Evolutionary conservation across 148 eudicot genomes (phyloP).

Genomic region (Diospyros lotus): DNA sequence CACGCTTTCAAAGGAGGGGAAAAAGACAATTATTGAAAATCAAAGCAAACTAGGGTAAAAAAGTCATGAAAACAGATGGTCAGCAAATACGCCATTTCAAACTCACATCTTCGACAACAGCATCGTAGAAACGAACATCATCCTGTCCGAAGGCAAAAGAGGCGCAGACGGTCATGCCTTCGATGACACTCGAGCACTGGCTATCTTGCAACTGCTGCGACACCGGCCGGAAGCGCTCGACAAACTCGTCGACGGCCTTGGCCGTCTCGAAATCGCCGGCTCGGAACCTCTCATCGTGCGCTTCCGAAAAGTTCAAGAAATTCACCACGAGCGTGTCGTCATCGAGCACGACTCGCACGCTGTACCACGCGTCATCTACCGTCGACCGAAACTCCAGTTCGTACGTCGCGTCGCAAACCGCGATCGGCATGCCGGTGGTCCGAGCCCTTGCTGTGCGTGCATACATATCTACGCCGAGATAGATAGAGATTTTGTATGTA

Average conservation of each 20-base stretch:
- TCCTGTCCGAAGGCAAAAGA: not conserved
- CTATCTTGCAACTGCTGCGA: constrained; percentile 43
- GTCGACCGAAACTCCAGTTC: constrained; percentile 30
- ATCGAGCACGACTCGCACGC: constrained; percentile 17
- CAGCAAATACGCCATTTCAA: not conserved
- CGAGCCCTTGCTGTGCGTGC: not conserved
- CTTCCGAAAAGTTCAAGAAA: constrained; percentile 26
- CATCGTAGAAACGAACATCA: constrained; percentile 49
- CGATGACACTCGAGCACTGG: constrained; percentile 28
- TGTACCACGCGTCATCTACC: constrained; percentile 57
- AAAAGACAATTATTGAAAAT: no score
- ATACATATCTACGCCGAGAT: not conserved
- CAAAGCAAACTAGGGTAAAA: no score
- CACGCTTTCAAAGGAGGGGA: no score
- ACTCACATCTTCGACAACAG: constrained; percentile 50
- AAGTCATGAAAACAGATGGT: not conserved
- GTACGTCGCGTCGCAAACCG: constrained; percentile 5
- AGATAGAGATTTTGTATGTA: not conserved
- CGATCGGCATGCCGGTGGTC: not conserved
- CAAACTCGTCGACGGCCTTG: constrained; percentile 24
- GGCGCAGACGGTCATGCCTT: constrained; percentile 47
- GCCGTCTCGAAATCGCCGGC: constrained; percentile 14
- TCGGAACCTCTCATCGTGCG: constrained; percentile 12
- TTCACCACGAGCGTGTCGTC: constrained; percentile 30
- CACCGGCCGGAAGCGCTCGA: constrained; percentile 30